These are phyloP conservation scores for Phytophthora sp. DNA, from an alignment of 352 stramenopile genomes.

Conservation along the genomic window DNA sequence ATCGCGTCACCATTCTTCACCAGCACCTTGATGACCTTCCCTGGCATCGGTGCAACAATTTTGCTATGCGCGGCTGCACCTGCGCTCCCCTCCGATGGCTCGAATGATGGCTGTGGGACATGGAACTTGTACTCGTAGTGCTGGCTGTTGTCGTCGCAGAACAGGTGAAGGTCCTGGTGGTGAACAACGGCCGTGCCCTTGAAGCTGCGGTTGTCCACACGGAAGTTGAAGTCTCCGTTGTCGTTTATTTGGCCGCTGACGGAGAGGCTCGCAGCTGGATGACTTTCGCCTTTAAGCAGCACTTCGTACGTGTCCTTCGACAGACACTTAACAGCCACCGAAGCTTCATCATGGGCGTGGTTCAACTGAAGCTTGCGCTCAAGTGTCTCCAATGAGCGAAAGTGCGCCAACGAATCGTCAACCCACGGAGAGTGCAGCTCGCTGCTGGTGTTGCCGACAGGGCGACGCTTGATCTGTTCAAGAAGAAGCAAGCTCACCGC, in stretches of 20 bases:
- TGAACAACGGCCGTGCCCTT: slow-evolving; percentile 71
- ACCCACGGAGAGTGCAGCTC: slow-evolving; percentile 70
- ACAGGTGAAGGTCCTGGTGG: slow-evolving; percentile 75
- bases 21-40: slow-evolving; percentile 93
- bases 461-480: slow-evolving; percentile 50
- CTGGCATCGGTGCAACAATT: slow-evolving; percentile 94
- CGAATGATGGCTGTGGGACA: slow-evolving; percentile 66
- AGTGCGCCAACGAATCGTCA: slow-evolving; percentile 55
- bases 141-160: slow-evolving; percentile 76
- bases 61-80: slow-evolving; percentile 43
- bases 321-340: slow-evolving; percentile 49
- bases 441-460: slow-evolving; percentile 41
- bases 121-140: slow-evolving; percentile 87
- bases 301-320: slow-evolving; percentile 52
- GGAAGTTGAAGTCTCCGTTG: slow-evolving; percentile 70
- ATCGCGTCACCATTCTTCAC: slow-evolving; percentile 90
- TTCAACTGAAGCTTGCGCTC: slow-evolving; percentile 58
- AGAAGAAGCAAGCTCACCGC: slow-evolving; percentile 78
- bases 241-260: slow-evolving; percentile 42
- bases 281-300: slow-evolving; percentile 28
- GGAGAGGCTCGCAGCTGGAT: slow-evolving; percentile 20
- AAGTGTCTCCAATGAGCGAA: slow-evolving; percentile 63
- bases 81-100: slow-evolving; percentile 28
- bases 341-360: slow-evolving; percentile 49
- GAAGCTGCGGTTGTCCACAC: slow-evolving; percentile 67